Percentiles rank a stretch among this genome's conserved stretches.
Evolutionary conservation across 2,329 filamentous ascomycete species (phyloP).

Genomic region (Paecilomyces dactylethromorphus): DNA sequence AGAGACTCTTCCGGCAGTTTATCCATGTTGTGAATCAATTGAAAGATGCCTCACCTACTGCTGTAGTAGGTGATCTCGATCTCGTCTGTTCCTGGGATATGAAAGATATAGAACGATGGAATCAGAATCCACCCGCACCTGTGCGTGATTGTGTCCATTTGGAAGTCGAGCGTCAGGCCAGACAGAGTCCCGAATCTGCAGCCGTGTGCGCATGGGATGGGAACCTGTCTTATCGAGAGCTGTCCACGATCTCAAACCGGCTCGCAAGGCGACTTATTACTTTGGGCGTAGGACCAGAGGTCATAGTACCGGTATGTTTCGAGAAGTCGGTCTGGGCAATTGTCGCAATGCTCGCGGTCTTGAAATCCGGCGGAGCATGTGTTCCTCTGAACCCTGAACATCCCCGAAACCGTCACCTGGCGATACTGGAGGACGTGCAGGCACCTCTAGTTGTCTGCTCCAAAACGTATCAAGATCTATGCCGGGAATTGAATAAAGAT

Average conservation of each 20-base stretch:
- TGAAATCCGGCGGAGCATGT: conserved; percentile 24
- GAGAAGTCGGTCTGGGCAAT: conserved; percentile 23
- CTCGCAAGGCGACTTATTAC: conserved; percentile 23
- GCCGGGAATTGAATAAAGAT: not conserved
- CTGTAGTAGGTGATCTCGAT: not conserved
- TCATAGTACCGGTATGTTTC: conserved; percentile 20
- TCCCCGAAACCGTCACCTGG: not conserved
- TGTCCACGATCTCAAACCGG: conserved; percentile 24
- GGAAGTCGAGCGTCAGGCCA: not conserved
- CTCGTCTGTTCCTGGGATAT: not conserved
- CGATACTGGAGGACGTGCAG: not conserved
- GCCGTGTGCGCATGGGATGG: conserved; percentile 29
- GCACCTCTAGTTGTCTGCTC: not conserved
- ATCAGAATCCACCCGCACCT: not conserved
- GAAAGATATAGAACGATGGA: not conserved
- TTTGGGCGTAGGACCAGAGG: conserved; percentile 20
- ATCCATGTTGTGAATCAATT: too few relatives aligned
- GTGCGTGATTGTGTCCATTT: not conserved
- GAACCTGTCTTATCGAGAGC: conserved; percentile 24
- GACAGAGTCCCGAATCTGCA: conserved; percentile 11
- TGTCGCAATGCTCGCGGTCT: conserved; percentile 22
- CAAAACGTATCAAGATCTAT: not conserved
- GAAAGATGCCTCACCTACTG: too few relatives aligned
- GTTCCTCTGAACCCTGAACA: conserved; percentile 29
- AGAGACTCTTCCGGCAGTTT: too few relatives aligned